Evolutionary conservation across 2,329 filamentous ascomycete species (phyloP).

Genomic region (Fusarium staphyleae): DNA sequence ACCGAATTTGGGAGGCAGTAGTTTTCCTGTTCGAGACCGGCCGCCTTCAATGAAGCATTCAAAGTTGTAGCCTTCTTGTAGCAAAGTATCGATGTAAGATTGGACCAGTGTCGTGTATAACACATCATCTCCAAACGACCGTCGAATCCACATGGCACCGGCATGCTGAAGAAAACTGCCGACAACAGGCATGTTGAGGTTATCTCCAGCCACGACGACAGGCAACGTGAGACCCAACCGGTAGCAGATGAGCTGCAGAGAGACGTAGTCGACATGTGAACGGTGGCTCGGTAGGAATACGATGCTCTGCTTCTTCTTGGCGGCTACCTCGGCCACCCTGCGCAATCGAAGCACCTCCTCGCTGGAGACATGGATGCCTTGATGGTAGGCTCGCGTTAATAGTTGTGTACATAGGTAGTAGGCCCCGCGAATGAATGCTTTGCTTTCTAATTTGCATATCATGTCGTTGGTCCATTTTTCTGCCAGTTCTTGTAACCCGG

Average conservation of each 20-base stretch:
- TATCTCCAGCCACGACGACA: constrained; percentile 93
- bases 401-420: constrained; percentile 91
- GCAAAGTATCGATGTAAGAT: constrained; percentile 89
- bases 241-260: constrained; percentile 94
- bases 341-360: constrained; percentile 88
- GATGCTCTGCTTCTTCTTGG: constrained; percentile 89
- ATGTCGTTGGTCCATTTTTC: constrained; percentile 90
- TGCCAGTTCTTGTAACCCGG: constrained; percentile 78
- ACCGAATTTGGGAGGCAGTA: constrained; percentile 93
- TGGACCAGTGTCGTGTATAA: constrained; percentile 94
- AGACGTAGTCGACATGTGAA: constrained; percentile 96
- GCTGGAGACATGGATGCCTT: constrained; percentile 95
- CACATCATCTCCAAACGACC: constrained; percentile 90
- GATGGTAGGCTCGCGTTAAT: constrained; percentile 90
- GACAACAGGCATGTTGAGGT: constrained; percentile 91
- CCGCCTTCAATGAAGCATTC: constrained; percentile 98
- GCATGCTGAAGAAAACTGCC: constrained; percentile 92
- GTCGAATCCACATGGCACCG: constrained; percentile 95
- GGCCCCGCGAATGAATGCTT: constrained; percentile 86
- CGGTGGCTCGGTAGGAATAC: constrained; percentile 95
- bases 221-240: constrained; percentile 87
- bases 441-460: constrained; percentile 99
- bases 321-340: constrained; percentile 81
- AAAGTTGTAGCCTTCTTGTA: constrained; percentile 91
- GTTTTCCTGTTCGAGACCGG: constrained; percentile 89